A percentile compares a stretch with the other conserved stretches of the same genome.
Evolutionary conservation across 345 rosid species (phyloP).

Genomic region (Salix dunnii): DNA sequence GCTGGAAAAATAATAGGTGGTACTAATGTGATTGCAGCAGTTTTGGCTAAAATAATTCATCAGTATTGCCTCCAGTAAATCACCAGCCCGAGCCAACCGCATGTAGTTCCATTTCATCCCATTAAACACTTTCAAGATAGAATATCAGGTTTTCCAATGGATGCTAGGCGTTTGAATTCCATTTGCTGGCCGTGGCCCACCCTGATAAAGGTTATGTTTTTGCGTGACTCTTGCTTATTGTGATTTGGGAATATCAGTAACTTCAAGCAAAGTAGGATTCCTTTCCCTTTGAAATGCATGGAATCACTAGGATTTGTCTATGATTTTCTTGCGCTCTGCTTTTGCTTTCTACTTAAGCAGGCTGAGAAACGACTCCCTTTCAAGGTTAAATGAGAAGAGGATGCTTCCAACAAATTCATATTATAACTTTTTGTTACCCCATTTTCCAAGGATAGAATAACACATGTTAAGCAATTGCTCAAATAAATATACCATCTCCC

Average conservation of each 20-base stretch:
- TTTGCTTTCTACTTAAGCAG: background rate
- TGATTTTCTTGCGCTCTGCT: background rate
- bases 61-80: background rate
- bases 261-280: slow-evolving; percentile 19
- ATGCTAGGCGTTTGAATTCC: background rate
- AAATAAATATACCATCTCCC: background rate
- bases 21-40: background rate
- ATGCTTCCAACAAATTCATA: background rate
- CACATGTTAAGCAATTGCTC: background rate
- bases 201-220: background rate
- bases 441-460: slow-evolving; percentile 12
- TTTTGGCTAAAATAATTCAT: background rate
- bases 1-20: background rate
- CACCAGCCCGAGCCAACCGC: background rate
- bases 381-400: background rate
- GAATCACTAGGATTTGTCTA: background rate
- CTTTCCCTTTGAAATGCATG: slow-evolving; percentile 3
- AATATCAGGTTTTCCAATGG: background rate
- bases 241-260: slow-evolving; percentile 11
- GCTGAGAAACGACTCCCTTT: background rate
- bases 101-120: background rate
- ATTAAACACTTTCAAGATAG: background rate
- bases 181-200: background rate
- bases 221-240: background rate
- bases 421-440: background rate